Evolutionary conservation across 345 rosid genomes (phyloP), one percentile per base, ranked within the genome.

Genomic region (Lepidium didymum): DNA sequence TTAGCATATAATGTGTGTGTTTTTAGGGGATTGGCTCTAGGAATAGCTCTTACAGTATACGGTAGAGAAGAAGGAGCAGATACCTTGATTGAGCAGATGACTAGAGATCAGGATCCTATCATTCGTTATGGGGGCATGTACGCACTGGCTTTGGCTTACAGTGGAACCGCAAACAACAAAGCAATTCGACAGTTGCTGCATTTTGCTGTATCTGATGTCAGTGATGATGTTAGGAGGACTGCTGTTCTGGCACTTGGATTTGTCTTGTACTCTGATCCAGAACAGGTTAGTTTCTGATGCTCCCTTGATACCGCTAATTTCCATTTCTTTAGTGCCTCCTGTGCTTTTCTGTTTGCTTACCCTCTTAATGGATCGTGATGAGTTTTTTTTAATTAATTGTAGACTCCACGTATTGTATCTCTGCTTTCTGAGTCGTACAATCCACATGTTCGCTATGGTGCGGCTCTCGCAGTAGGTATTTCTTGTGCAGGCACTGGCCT

Each of bases 11-110:
- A n/a, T n/a, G 46, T 54, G 16, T 68, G 42, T 19, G 9, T 45
- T 44, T 35, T 18, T 81, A 91, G 99, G 81, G 99, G 99, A 23
- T 79, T 95, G 71, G 92, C 99, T 49, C 71, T 95, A 72, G 99
- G 99, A 16, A 91, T 95, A 57, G 99, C 99, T 63, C 94, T 95
- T 59, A 95, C 97, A 12, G 98, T 91, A 29, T 91, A 95, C 56
- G 99, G 99, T 58, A 86, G 98, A 78, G 99, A 95, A 85, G 99
- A 95, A 77, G 99, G 89, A 68, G 99, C 99, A 34, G 99, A 95
- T 74, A 91, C 97, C 10, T 79, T 95, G 68, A 95, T 95, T 37
- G 98, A 95, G 86, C 97, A 95, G 85, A 89, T 95, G 99, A 87
- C 97, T 35, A 82, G 96, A 16, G 99, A 91, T 51, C 98, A 95